phyloP scores from a whole-genome alignment of 2,329 filamentous ascomycete genomes.

The Colletotrichum coccodes region DNA sequence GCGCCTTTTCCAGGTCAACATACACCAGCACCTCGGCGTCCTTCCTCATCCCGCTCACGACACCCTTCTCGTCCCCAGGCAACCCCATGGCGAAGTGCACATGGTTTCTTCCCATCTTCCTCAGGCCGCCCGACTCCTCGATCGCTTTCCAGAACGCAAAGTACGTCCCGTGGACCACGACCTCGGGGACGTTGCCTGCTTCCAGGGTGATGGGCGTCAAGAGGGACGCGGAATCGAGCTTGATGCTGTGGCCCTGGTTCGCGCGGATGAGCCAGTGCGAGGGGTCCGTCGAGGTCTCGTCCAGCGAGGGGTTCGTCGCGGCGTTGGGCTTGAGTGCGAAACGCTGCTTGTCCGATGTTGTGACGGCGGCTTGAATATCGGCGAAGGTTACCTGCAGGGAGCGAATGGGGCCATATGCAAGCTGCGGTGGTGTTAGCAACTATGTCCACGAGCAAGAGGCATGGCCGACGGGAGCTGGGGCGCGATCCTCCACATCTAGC shows the following conservation, averaged over 20 bases:
- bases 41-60: conserved; percentile 83
- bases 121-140: conserved; percentile 78
- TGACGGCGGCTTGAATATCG: conserved; percentile 78
- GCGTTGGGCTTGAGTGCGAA: conserved; percentile 78
- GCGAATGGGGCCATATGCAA: conserved; percentile 68
- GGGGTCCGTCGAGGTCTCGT: conserved; percentile 56
- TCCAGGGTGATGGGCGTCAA: conserved; percentile 74
- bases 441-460: background rate
- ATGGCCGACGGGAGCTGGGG: background rate
- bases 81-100: conserved; percentile 88
- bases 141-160: conserved; percentile 83
- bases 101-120: conserved; percentile 85
- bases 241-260: conserved; percentile 93
- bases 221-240: conserved; percentile 75
- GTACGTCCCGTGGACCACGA: conserved; percentile 90
- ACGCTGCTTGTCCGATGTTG: conserved; percentile 87
- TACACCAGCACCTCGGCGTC: conserved; percentile 84
- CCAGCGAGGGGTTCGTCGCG: conserved; percentile 38
- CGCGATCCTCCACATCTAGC: background rate
- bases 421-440: conserved; percentile 43
- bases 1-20: conserved; percentile 75
- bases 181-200: conserved; percentile 66
- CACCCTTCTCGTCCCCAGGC: conserved; percentile 58
- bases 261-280: conserved; percentile 88
- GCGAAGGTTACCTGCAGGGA: conserved; percentile 78